Base-by-base conservation (phyloP, 768 basidiomycete genomes). In the Sarcodon sp. region DNA sequence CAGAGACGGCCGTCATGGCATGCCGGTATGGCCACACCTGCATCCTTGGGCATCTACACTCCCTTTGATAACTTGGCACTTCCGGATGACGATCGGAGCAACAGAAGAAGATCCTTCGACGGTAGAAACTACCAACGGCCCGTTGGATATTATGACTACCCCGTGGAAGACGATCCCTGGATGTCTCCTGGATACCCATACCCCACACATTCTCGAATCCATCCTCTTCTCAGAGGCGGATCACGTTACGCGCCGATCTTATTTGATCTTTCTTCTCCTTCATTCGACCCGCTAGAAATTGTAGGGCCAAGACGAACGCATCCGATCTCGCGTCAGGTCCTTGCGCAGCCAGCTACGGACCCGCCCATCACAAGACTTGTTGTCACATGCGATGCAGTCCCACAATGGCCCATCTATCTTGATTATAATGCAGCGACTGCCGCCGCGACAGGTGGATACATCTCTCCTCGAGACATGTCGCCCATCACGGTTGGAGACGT, bases 381-480 rank as follows among this genome's bases (percentile, higher is more conserved):
- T n/a, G 76, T 86, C 55, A 56, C 69, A 0, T 77, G 73, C 55
- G 77, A 83, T 45, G 52, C 56, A 12, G 66, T 80, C 44, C 75
- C 77, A 0, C 55, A 71, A n/a, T 84, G 81, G 80, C 74, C 78
- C 11, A 68, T 83, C 46, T 69, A 74, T 49, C 59, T 84, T 45
- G 63, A 69, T 41, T 66, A 53, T 35, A 43, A 54, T 44, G 38
- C 34, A 11, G 49, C 52, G 46, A 52, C 55, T 27, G 35, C 50
- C 47, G 11, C 48, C 48, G 12, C 50, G 49, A 45, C 13, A 33
- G 58, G 53, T 49, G 59, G 44, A 46, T 33, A 35, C 49, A 2
- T 48, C 55, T 16, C 67, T 67, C 1, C 70, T 72, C 2, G 49
- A 4, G 43, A 36, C 7, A 48, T 51, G 35, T 43, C 49, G 39